A percentile compares a stretch with the other conserved stretches of the same genome.
Conservation (phyloP, 805 yeast species). For the Priceomyces fermenticarens region DNA sequence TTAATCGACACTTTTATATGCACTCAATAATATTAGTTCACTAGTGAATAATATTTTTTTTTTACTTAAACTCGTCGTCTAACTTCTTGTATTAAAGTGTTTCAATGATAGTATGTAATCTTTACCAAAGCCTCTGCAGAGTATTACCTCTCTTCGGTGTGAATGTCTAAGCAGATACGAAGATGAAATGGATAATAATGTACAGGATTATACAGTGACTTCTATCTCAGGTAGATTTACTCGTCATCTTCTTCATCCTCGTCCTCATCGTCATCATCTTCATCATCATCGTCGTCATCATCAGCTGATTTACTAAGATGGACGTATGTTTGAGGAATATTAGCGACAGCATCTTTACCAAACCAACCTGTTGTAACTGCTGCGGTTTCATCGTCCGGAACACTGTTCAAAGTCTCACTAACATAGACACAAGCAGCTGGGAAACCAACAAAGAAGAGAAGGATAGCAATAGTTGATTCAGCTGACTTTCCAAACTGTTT, state of each 20-base stretch:
- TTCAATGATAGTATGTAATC: too few relatives aligned
- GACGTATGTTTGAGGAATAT: constrained; percentile 10
- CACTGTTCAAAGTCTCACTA: constrained; percentile 8
- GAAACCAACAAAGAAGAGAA: constrained; percentile 9
- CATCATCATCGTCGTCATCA: constrained; percentile 6
- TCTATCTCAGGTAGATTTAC: too few relatives aligned
- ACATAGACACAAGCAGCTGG: constrained; percentile 8
- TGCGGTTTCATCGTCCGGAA: constrained; percentile 10
- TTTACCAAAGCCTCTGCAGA: too few relatives aligned
- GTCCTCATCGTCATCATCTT: constrained; percentile 4
- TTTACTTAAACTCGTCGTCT: too few relatives aligned
- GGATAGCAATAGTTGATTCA: constrained; percentile 5
- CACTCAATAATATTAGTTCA: too few relatives aligned
- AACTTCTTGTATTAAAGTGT: too few relatives aligned
- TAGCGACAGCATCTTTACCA: constrained; percentile 8
- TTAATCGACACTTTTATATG: too few relatives aligned
- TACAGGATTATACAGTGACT: too few relatives aligned
- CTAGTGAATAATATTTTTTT: too few relatives aligned
- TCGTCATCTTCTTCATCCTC: neutral
- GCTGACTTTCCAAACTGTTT: constrained; percentile 9
- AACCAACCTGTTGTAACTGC: constrained; percentile 6
- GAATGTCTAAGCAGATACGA: neutral
- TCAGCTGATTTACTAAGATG: constrained; percentile 7
- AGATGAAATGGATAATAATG: too few relatives aligned
- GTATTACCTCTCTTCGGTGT: neutral